A percentile compares a stretch with the other conserved stretches of the same genome.
Evolutionary conservation across 2,329 filamentous ascomycete genomes (phyloP).

Genomic region (Xylariaceae sp.): DNA sequence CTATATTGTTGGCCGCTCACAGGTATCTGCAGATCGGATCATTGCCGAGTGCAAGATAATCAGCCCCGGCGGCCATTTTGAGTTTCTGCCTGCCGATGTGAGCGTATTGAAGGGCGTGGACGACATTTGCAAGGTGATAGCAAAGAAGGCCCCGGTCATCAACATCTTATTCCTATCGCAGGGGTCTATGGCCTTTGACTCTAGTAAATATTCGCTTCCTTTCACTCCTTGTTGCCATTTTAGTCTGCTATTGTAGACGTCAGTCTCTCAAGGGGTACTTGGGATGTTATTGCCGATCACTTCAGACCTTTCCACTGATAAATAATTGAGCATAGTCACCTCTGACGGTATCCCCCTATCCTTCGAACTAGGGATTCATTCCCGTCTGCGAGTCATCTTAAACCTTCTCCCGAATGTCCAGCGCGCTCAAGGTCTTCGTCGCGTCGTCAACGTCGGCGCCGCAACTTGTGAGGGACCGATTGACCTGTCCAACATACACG

Average conservation of each 20-base stretch:
- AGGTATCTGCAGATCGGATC: constrained; percentile 38
- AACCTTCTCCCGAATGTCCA: constrained; percentile 9
- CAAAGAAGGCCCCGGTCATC: constrained; percentile 45
- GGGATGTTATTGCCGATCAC: too few species aligned
- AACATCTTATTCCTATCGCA: constrained; percentile 45
- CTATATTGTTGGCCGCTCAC: constrained; percentile 46
- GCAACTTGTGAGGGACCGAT: constrained; percentile 11
- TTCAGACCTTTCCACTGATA: too few species aligned
- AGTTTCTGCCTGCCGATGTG: constrained; percentile 45
- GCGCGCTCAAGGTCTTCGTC: constrained; percentile 4
- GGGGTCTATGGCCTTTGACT: constrained; percentile 11
- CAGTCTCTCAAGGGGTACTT: background rate
- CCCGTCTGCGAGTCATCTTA: constrained; percentile 5
- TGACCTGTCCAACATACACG: constrained; percentile 11
- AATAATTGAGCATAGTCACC: too few species aligned
- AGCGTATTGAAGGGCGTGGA: constrained; percentile 46
- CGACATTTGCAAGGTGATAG: constrained; percentile 46
- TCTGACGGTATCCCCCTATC: constrained; percentile 6
- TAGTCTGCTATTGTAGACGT: background rate
- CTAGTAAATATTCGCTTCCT: constrained; percentile 2
- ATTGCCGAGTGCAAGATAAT: constrained; percentile 38
- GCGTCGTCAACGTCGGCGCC: constrained; percentile 11
- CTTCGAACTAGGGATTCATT: background rate
- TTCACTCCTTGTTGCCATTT: background rate
- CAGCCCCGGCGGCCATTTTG: constrained; percentile 42